Conservation (phyloP, 768 basidiomycete genomes). For the Favolaschia claudopus region DNA sequence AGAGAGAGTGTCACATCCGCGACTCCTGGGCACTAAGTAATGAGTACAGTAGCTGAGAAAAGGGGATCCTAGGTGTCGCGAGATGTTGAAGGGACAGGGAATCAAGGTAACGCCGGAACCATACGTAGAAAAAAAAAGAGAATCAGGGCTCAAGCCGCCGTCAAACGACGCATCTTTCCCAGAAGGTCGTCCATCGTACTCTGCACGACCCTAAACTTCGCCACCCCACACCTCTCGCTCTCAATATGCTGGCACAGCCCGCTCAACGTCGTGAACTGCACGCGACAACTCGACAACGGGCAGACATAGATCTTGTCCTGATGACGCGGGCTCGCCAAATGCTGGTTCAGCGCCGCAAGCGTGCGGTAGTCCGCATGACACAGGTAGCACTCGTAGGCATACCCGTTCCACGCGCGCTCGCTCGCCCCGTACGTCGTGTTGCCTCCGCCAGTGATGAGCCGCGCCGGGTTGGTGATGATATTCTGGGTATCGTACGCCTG, state of each 20-base stretch:
- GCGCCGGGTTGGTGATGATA: constrained; percentile 62
- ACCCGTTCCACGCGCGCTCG: constrained; percentile 51
- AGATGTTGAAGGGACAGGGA: no score
- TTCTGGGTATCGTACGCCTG: constrained; percentile 51
- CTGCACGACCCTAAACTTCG: constrained; percentile 52
- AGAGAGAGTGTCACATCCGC: no score
- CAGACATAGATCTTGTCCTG: constrained; percentile 61
- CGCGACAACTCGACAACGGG: constrained; percentile 52
- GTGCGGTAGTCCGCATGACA: constrained; percentile 54
- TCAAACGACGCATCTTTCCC: constrained; percentile 32
- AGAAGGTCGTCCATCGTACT: constrained; percentile 46
- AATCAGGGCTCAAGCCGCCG: no score
- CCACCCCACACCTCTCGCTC: constrained; percentile 65
- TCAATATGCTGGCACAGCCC: constrained; percentile 71
- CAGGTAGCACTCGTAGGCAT: constrained; percentile 67
- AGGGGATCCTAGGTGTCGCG: no score
- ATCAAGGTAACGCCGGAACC: no score
- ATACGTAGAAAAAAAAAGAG: no score
- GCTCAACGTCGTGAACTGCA: constrained; percentile 59
- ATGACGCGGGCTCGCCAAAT: constrained; percentile 70
- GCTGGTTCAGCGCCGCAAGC: constrained; percentile 61
- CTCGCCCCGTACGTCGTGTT: constrained; percentile 40
- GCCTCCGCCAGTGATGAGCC: constrained; percentile 50
- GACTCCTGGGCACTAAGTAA: no score
- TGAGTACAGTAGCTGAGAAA: no score